A percentile compares a stretch with the other conserved stretches of the same genome.
Conservation (phyloP, 495 filamentous ascomycete genomes). For the Aspergillus egyptiacus region DNA sequence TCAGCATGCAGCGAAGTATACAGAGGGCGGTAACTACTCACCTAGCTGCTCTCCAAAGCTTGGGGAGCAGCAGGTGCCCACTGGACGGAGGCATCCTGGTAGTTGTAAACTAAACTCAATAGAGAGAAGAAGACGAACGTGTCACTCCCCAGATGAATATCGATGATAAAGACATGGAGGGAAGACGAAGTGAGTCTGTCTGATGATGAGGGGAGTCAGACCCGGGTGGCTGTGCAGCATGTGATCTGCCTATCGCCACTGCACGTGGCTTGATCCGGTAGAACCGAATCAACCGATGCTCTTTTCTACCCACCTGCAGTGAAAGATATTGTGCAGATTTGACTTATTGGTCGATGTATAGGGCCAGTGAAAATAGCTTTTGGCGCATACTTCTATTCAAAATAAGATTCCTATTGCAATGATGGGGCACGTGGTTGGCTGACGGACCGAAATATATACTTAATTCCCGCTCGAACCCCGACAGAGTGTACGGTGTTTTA, state of each 20-base stretch:
- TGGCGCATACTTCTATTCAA: too few relatives aligned
- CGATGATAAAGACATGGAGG: slow-evolving; percentile 23
- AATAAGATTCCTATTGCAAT: too few relatives aligned
- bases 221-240: slow-evolving; percentile 30
- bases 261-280: slow-evolving; percentile 7
- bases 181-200: slow-evolving; percentile 20
- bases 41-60: slow-evolving; percentile 61
- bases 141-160: slow-evolving; percentile 13
- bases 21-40: slow-evolving; percentile 27
- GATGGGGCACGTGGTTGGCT: too few relatives aligned
- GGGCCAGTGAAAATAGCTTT: too few relatives aligned
- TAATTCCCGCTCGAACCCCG: too few relatives aligned
- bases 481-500: too few relatives aligned
- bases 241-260: slow-evolving; percentile 25
- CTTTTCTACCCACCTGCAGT: too few relatives aligned
- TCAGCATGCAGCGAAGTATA: slow-evolving; percentile 20
- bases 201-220: slow-evolving; percentile 27
- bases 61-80: slow-evolving; percentile 66
- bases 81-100: slow-evolving; percentile 58
- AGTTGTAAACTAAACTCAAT: slow-evolving; percentile 13
- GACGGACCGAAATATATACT: too few relatives aligned
- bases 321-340: too few relatives aligned
- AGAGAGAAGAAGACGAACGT: slow-evolving; percentile 8
- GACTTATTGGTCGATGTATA: too few relatives aligned
- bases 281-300: slow-evolving; percentile 5